Evolutionary conservation across 176 grass and related monocot genomes (phyloP).

Genomic region (Rhipidocladum racemiflorum): DNA sequence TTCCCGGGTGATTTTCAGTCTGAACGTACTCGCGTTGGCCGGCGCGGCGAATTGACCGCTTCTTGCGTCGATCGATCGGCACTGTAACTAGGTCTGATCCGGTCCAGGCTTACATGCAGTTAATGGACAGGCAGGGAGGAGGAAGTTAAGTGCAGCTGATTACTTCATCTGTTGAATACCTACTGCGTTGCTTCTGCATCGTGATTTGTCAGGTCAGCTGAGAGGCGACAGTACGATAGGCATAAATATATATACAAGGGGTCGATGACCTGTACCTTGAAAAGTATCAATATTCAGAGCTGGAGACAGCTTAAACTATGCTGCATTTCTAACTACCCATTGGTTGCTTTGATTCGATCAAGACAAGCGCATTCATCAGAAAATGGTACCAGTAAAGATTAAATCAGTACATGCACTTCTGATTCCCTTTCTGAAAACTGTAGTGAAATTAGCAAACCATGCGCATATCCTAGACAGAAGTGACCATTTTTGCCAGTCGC

Average conservation of each 20-base stretch:
- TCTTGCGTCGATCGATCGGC: neutral
- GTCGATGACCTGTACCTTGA: conserved; percentile 39
- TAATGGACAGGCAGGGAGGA: neutral
- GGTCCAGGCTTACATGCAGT: neutral
- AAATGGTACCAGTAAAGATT: neutral
- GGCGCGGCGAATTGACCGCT: conserved; percentile 1
- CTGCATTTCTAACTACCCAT: neutral
- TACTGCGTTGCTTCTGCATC: conserved; percentile 12
- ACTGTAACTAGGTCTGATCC: conserved; percentile 8
- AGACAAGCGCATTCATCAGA: neutral
- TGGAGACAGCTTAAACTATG: conserved; percentile 47
- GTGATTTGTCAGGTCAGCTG: conserved; percentile 33
- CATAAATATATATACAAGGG: neutral
- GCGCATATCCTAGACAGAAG: neutral
- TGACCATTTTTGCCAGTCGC: neutral
- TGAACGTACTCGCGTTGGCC: neutral
- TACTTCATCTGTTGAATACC: neutral
- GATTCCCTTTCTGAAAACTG: neutral
- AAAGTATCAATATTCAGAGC: conserved; percentile 31
- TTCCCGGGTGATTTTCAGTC: neutral
- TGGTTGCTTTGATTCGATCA: conserved; percentile 4
- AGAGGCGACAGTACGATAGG: conserved; percentile 1
- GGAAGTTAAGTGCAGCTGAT: neutral
- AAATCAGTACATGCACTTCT: neutral
- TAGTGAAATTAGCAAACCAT: neutral